These are phyloP conservation scores for Dendrocalamus sinicus DNA, from an alignment of 176 grass and related monocot species.

Conservation along the genomic window DNA sequence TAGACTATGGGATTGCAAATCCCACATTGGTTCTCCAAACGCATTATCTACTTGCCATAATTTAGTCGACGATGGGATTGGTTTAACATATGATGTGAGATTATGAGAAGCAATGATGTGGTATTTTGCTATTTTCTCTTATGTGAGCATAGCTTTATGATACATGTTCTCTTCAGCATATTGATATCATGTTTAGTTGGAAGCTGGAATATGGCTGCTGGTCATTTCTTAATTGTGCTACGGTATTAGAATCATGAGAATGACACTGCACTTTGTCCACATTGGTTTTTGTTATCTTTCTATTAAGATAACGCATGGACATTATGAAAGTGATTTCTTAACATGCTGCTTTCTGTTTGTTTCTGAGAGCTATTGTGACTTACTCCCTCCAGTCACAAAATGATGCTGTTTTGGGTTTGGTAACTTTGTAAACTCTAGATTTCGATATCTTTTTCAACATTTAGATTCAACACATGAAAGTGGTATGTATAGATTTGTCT, in stretches of 20 bases:
- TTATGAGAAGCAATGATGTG: background rate
- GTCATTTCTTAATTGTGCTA: background rate
- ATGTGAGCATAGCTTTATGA: background rate
- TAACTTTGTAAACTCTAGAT: too few relatives aligned
- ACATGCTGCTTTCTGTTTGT: background rate
- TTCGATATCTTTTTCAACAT: too few relatives aligned
- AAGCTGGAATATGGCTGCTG: background rate
- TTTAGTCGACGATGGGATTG: background rate
- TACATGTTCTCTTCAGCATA: conserved; percentile 3
- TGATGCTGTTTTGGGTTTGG: too few relatives aligned
- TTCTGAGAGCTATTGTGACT: background rate
- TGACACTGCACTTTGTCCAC: background rate
- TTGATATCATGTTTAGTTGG: background rate
- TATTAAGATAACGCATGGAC: background rate
- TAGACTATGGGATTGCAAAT: too few relatives aligned
- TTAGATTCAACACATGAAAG: too few relatives aligned
- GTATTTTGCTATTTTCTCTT: background rate
- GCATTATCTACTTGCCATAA: background rate
- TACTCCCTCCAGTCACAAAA: too few relatives aligned
- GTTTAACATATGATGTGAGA: background rate
- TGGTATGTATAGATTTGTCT: too few relatives aligned
- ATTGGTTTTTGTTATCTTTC: background rate
- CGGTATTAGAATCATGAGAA: background rate
- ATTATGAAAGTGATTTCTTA: background rate
- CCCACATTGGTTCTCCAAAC: too few relatives aligned